Evolutionary conservation across 805 yeast species (phyloP).

Genomic region (Metschnikowia hibisci): DNA sequence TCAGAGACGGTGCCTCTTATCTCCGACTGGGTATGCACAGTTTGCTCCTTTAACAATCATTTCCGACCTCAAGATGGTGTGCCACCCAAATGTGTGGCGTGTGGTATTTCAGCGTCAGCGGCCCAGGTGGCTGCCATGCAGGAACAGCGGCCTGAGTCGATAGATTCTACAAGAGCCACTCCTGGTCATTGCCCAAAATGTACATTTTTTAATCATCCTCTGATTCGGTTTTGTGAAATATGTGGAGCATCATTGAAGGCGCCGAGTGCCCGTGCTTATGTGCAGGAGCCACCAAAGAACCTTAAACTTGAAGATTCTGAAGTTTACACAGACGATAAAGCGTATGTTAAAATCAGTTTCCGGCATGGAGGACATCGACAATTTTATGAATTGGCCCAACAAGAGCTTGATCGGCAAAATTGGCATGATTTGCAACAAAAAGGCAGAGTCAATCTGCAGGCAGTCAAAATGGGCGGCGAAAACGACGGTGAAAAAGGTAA

Average conservation of each 20-base stretch:
- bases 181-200: slow-evolving; percentile 50
- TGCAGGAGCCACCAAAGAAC: slow-evolving; percentile 13
- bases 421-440: slow-evolving; percentile 43
- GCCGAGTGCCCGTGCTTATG: not conserved
- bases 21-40: slow-evolving; percentile 80
- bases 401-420: slow-evolving; percentile 41
- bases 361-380: slow-evolving; percentile 64
- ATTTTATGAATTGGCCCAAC: slow-evolving; percentile 42
- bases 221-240: slow-evolving; percentile 75
- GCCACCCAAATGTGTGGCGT: slow-evolving; percentile 35
- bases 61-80: slow-evolving; percentile 1
- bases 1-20: not conserved
- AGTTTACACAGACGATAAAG: slow-evolving; percentile 27
- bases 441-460: slow-evolving; percentile 21
- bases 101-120: slow-evolving; percentile 31
- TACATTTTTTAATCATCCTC: slow-evolving; percentile 81
- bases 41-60: slow-evolving; percentile 70
- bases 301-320: slow-evolving; percentile 31
- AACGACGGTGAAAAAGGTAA: slow-evolving; percentile 8
- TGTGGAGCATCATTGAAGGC: slow-evolving; percentile 55
- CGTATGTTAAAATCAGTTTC: slow-evolving; percentile 67
- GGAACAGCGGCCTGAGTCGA: not conserved
- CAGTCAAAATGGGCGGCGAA: slow-evolving; percentile 27
- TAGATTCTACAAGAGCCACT: not conserved
- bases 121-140: slow-evolving; percentile 10